Conservation (phyloP, 768 basidiomycete species). For the Tulasnella sp. region DNA sequence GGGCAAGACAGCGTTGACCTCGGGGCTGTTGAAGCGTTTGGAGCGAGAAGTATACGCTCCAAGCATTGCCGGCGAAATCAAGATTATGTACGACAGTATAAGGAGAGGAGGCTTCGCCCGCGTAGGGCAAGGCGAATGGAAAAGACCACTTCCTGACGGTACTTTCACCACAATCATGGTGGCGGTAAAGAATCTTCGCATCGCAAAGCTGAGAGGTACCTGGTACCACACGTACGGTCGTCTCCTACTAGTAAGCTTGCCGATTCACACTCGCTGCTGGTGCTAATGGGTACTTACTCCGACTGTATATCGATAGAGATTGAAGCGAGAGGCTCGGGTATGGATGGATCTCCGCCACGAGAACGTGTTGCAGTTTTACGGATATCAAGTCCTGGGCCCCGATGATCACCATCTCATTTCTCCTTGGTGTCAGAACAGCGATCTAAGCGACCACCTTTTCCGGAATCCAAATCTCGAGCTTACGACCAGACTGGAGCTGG, state of each 20-base stretch:
- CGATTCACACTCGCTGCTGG: too few species aligned
- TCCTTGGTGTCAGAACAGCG: background rate
- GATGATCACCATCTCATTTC: background rate
- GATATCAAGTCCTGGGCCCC: background rate
- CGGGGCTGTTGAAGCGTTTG: background rate
- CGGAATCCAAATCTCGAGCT: background rate
- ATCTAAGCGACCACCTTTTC: background rate
- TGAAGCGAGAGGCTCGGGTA: background rate
- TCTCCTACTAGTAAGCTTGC: too few species aligned
- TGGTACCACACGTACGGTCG: too few species aligned
- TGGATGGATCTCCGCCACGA: background rate
- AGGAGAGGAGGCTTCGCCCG: background rate
- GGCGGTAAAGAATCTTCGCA: background rate
- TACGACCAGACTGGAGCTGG: background rate
- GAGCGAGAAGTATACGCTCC: background rate
- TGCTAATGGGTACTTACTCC: background rate
- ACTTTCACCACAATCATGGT: background rate
- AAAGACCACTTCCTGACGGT: background rate
- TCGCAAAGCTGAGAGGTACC: too few species aligned
- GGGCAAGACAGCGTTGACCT: background rate
- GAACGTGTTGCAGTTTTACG: background rate
- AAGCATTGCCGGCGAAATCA: background rate
- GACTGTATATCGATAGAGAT: background rate
- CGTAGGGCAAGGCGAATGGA: background rate
- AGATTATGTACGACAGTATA: background rate